These are phyloP conservation scores for Cystobasidium sp. DNA, from an alignment of 1,284 basidiomycete genomes.

Conservation along the genomic window DNA sequence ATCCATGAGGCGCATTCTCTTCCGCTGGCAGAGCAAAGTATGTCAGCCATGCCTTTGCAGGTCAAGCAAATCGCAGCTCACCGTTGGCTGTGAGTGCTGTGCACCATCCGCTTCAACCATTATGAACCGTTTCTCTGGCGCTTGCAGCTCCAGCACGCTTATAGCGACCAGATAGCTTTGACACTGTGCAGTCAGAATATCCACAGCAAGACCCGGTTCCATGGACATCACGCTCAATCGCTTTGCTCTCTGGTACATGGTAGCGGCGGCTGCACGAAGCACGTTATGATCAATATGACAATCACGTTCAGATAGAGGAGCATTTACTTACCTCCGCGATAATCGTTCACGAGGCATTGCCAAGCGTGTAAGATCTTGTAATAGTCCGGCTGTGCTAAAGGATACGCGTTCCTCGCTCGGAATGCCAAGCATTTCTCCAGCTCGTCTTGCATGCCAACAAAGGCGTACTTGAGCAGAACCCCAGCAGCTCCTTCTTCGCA, in stretches of 20 bases:
- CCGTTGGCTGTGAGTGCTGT: background rate
- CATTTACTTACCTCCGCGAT: constrained; percentile 72
- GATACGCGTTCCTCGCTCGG: constrained; percentile 93
- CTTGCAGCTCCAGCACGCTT: constrained; percentile 83
- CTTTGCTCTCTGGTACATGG: constrained; percentile 91
- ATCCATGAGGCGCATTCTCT: constrained; percentile 59
- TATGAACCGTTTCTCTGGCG: constrained; percentile 83
- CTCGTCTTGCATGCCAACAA: constrained; percentile 81
- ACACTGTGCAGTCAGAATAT: constrained; percentile 73
- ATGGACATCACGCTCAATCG: constrained; percentile 70
- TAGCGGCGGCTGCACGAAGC: constrained; percentile 70
- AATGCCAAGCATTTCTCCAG: constrained; percentile 88
- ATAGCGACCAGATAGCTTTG: constrained; percentile 82
- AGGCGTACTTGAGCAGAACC: constrained; percentile 79
- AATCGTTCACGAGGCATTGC: constrained; percentile 83
- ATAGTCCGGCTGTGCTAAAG: constrained; percentile 81
- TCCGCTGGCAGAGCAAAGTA: constrained; percentile 65
- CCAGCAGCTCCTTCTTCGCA: constrained; percentile 85
- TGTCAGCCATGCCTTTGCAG: background rate
- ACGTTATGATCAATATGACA: background rate
- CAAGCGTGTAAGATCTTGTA: constrained; percentile 93
- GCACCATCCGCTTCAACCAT: constrained; percentile 53
- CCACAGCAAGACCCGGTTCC: constrained; percentile 60
- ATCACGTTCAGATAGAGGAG: background rate
- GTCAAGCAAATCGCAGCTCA: background rate